Conservation (phyloP, 176 grass and related monocot species). For the Aegilops umbellulata region DNA sequence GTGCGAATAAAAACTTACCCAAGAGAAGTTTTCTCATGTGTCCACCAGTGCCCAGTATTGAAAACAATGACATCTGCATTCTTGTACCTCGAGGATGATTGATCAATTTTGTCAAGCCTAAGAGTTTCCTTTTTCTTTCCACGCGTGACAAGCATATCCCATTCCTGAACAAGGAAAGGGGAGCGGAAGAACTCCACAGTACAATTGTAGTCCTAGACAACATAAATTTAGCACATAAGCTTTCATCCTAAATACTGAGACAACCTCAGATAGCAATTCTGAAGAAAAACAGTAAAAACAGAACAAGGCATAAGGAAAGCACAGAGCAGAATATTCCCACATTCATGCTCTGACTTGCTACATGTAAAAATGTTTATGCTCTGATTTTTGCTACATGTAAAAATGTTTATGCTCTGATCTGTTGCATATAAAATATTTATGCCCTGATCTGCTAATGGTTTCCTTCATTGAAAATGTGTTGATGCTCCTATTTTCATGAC, state of each 20-base stretch:
- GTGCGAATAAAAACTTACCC: constrained; percentile 49
- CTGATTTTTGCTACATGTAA: neutral
- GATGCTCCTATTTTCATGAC: neutral
- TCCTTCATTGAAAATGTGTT: neutral
- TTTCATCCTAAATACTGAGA: constrained; percentile 14
- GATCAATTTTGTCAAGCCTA: constrained; percentile 69
- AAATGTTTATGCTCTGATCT: neutral
- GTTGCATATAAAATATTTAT: neutral
- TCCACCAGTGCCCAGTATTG: constrained; percentile 99
- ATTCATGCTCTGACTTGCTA: neutral
- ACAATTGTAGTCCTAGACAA: constrained; percentile 81
- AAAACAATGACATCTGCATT: constrained; percentile 82
- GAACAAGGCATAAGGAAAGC: neutral
- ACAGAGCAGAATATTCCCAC: neutral
- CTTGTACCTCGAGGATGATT: constrained; percentile 49
- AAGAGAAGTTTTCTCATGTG: constrained; percentile 83
- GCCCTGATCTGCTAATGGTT: neutral
- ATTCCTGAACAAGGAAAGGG: constrained; percentile 87
- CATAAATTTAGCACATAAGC: constrained; percentile 23
- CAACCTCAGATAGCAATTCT: neutral
- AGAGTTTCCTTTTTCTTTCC: constrained; percentile 72
- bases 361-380: neutral
- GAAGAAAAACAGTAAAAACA: neutral
- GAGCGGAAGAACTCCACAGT: constrained; percentile 84
- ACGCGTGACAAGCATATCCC: constrained; percentile 37